phyloP scores from a whole-genome alignment of 2,329 filamentous ascomycete genomes.

The Aspergillus luchuensis region DNA sequence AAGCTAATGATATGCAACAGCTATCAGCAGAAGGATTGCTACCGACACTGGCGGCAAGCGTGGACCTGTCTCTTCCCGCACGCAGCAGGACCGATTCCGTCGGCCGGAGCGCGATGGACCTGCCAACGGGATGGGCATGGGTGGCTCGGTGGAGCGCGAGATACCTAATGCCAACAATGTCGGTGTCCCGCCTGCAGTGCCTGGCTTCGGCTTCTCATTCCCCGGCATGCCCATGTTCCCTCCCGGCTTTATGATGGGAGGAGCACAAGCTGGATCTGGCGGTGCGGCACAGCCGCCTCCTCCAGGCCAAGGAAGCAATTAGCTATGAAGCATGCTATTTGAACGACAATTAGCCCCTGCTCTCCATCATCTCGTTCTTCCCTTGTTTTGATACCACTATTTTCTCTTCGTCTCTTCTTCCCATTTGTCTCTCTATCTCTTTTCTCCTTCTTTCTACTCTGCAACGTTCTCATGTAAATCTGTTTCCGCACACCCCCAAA shows the following conservation, averaged over 20 bases:
- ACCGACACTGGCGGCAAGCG: slow-evolving; percentile 54
- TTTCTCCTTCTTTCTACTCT: neutral
- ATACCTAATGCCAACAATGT: slow-evolving; percentile 45
- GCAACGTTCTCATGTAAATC: neutral
- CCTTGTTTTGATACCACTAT: slow-evolving; percentile 25
- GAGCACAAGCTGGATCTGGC: slow-evolving; percentile 34
- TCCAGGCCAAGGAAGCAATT: slow-evolving; percentile 38
- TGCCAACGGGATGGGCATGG: slow-evolving; percentile 24
- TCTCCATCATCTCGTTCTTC: slow-evolving; percentile 12
- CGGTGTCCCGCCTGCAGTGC: slow-evolving; percentile 56
- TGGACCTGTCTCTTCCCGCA: slow-evolving; percentile 51
- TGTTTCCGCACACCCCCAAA: neutral
- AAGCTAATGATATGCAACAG: slow-evolving; percentile 27
- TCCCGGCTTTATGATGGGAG: slow-evolving; percentile 51
- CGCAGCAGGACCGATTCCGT: slow-evolving; percentile 35
- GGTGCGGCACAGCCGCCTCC: slow-evolving; percentile 40
- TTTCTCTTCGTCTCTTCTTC: slow-evolving; percentile 13
- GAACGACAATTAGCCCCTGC: neutral
- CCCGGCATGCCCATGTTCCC: slow-evolving; percentile 53
- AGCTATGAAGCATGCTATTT: slow-evolving; percentile 11
- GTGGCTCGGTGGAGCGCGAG: slow-evolving; percentile 38
- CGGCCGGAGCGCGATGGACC: slow-evolving; percentile 40
- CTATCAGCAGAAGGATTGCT: slow-evolving; percentile 55
- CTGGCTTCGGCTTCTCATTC: slow-evolving; percentile 58
- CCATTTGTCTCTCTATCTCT: too few relatives aligned